Evolutionary conservation across 2,329 filamentous ascomycete genomes (phyloP), one percentile per base, ranked within the genome.

Genomic region (Sclerotinia glacialis): DNA sequence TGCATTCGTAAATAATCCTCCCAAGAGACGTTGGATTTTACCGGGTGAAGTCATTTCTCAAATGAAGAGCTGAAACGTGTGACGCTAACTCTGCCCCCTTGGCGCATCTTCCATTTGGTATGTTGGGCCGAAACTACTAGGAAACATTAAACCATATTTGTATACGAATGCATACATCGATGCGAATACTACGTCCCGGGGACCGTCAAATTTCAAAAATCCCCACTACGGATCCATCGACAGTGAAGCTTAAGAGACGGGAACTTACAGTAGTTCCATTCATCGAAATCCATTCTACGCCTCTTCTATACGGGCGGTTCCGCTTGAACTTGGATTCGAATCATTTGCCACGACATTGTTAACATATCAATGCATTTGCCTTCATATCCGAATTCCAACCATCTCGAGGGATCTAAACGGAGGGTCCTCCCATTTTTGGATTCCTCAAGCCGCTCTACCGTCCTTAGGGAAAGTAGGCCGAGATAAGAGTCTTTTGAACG

Each of bases 371-470:
- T 28, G 12, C n/a, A 44, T 44, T 26, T 42, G 34, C 54, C 37
- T 28, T 40, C n/a, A 21, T 21, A 58, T 58, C 54, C 54, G 54
- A 5, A 14, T 21, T 40, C 8, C 37, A 40, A 42, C 23, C 9
- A 44, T 26, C 23, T 34, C 18, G 23, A 8, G 23, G 37, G 18
- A 42, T 56, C 26, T 26, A 42, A 40, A 28, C 37, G 54, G 54
- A 37, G 54, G 54, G 37, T 58, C 54, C 54, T 58, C 40, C 54
- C 37, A 44, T 58, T 58, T 44, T 58, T 40, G 54, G 54, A 44
- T 28, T 44, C 23, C 23, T 28, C 28, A 9, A 23, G 37, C 54
- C 54, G 54, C 54, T 16, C 23, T 44, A 44, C 23, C 54, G 26
- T 37, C n/a, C 34, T 28, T 18, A 18, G 9, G 5, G 34, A 4